Base-by-base conservation (phyloP, 768 basidiomycete genomes). In the Leccinellum albellum region DNA sequence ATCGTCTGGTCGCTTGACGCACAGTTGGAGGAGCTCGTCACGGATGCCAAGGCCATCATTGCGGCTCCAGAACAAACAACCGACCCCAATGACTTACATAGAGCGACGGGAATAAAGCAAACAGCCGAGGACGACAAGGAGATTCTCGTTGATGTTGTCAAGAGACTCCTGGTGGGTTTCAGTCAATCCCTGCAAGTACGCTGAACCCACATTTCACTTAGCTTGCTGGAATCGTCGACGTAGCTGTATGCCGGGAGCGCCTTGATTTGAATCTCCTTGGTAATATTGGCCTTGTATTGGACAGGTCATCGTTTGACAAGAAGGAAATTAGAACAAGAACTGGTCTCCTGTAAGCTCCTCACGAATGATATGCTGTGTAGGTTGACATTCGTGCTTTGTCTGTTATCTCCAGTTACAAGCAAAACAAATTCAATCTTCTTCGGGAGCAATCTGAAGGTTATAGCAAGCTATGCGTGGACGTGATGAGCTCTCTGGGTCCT, bases 371-470 rank as follows among this genome's bases (percentile, higher is more conserved):
- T 47, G 8, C 24, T 58, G 14, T 31, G 23, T 53, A 13, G 4
- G 20, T 47, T 60, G 35, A 61, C 33, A 2, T 54, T 55, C 33
- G 21, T 42, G n/a, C 7, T 55, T 40, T 46, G 28, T 50, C 35
- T 53, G 20, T 47, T 46, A 23, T 51, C 45, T 53, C n/a, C 67
- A 95, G 92, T 70, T 96, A 94, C 77, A 94, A 94, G 72, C 96
- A 99, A 73, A 94, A 94, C 76, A 99, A 98, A 74, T 96, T 95
- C 79, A 99, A 98, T 69, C 82, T 99, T 37, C 82, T 98, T 15
- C 88, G 97, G 35, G 97, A 99, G 75, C 92, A 97, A 65, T 94
- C 94, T 1, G 96, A 98, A 76, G 97, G 97, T 8, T 99, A 94
- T 75, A 92, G 92, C 70, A 94, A 95, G 72, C 83, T 98, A 31